Conservation (phyloP, 2,329 filamentous ascomycete species). For the Talaromyces sp. region DNA sequence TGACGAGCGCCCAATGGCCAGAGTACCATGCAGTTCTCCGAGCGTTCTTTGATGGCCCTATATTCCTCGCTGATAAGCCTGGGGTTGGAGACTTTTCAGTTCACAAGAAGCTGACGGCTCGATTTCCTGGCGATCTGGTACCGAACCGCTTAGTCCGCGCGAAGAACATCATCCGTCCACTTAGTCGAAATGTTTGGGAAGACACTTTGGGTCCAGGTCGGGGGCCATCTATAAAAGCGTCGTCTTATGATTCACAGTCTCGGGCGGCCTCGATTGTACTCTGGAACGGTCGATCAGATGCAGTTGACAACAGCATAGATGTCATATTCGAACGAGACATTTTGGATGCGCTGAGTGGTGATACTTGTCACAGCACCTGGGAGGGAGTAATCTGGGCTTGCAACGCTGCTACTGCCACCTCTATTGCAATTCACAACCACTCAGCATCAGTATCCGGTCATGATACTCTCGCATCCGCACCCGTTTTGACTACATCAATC, state of each 20-base stretch:
- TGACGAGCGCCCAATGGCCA: not conserved
- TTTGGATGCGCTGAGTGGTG: not conserved
- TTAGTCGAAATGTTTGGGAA: not conserved
- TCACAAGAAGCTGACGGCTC: not conserved
- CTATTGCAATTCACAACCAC: not conserved
- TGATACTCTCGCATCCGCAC: not conserved
- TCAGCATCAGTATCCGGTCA: not conserved
- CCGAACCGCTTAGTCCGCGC: not conserved
- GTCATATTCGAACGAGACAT: not conserved
- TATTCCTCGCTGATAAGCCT: not conserved
- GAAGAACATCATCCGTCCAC: not conserved
- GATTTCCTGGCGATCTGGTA: not conserved
- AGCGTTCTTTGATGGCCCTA: not conserved
- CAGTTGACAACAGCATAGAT: not conserved
- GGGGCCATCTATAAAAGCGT: not conserved
- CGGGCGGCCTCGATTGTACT: not conserved
- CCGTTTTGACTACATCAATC: not conserved
- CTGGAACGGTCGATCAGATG: not conserved
- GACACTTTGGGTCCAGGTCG: not conserved
- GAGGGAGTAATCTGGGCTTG: not conserved
- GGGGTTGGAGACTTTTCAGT: not conserved
- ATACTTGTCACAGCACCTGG: not conserved
- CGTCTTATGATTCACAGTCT: not conserved
- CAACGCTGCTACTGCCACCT: not conserved
- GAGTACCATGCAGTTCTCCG: not conserved